Evolutionary conservation across 345 rosid species (phyloP), one percentile per base, ranked within the genome.

Genomic region (Mercurialis annua): DNA sequence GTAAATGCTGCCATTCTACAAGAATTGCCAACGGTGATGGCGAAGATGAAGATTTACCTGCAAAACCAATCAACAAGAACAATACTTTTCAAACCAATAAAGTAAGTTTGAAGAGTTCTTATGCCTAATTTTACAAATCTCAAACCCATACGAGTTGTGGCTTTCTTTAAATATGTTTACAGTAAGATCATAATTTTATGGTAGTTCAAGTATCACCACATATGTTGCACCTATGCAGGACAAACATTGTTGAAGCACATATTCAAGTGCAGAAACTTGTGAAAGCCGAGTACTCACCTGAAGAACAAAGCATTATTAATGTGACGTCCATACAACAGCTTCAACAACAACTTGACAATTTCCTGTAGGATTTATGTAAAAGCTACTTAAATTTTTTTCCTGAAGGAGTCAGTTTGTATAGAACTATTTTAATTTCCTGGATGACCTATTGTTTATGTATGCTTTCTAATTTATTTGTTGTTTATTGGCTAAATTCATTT

Each of bases 231-330:
- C 48, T 49, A 40, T 66, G 76, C 87, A 94, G 99, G 92, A 90
- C 97, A 64, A 91, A 94, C 73, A 91, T 91, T 33, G 85, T 91
- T 62, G 99, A 94, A 81, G 99, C 99, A 53, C 96, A 94, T 81
- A 56, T 82, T 16, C 97, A 94, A 75, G 85, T 94, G 26, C 88
- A 80, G 62, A 71, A 89, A 24, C 83, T 94, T 67, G 69, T 94
- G 20, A 86, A 76, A 77, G 76, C 79, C 0, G 99, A 94, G 77
- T 94, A 94, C 73, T 81, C 92, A 5, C 68, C 77, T 0, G 89
- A 89, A 80, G 97, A 94, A 58, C 88, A 85, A 77, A 77, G 68
- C 79, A 75, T 69, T 69, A 86, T 91, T 30, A 79, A 81, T 69
- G 85, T 91, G 94, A 80, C 83, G 17, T 64, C 90, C 44, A 76